Conservation (phyloP, 176 grass and related monocot genomes). For the Triticum turgidum region DNA sequence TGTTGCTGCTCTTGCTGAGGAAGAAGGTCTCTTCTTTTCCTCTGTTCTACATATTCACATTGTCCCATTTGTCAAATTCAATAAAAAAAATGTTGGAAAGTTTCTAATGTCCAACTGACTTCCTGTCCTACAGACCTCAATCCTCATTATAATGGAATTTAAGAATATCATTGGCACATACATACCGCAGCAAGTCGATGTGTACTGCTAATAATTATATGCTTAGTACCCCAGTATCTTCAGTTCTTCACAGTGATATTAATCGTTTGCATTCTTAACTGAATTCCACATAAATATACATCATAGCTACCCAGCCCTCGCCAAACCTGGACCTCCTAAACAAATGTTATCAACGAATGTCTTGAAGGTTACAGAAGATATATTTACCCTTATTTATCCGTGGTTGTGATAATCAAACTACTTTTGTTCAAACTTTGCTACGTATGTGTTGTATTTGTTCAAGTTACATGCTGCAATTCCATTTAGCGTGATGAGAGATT, state of each 20-base stretch:
- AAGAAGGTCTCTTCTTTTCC: slow-evolving; percentile 54
- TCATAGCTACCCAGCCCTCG: not conserved
- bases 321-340: slow-evolving; percentile 8
- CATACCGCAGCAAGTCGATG: not conserved
- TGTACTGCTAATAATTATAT: not conserved
- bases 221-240: not conserved
- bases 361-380: slow-evolving; percentile 30
- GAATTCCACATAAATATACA: not conserved
- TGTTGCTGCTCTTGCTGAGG: slow-evolving; percentile 74
- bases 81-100: not conserved
- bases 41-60: not conserved
- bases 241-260: no score
- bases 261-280: not conserved
- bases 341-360: not conserved
- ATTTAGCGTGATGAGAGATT: not conserved
- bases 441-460: not conserved
- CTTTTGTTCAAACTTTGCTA: not conserved
- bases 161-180: not conserved
- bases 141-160: not conserved
- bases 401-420: slow-evolving; percentile 8
- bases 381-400: not conserved
- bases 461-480: slow-evolving; percentile 6
- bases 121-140: not conserved
- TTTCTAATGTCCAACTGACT: not conserved
- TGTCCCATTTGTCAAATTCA: not conserved